Evolutionary conservation across 2,329 filamentous ascomycete genomes (phyloP).

Genomic region (Lachnellula subtilissima): DNA sequence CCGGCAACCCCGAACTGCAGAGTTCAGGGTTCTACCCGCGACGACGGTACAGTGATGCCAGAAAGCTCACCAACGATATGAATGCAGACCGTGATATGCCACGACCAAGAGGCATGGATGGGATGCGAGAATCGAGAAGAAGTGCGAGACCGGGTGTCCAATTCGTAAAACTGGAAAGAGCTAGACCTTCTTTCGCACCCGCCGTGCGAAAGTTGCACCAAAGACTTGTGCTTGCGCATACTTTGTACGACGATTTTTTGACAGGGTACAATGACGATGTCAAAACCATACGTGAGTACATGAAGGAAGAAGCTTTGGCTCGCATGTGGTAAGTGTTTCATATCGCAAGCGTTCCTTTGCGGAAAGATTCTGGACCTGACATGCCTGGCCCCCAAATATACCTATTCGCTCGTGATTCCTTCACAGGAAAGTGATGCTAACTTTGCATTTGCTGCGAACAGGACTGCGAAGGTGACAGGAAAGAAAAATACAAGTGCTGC

Average conservation of each 20-base stretch:
- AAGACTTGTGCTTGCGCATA: background rate
- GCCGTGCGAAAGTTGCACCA: background rate
- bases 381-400: too few species aligned
- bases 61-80: background rate
- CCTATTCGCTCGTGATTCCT: too few species aligned
- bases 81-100: background rate
- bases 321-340: background rate
- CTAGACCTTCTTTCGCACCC: background rate
- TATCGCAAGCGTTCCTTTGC: too few species aligned
- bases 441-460: background rate
- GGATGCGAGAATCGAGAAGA: background rate
- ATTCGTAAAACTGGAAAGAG: background rate
- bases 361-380: too few species aligned
- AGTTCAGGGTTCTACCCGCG: background rate
- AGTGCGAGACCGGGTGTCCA: background rate
- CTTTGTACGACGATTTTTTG: background rate
- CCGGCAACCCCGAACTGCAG: background rate
- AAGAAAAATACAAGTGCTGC: background rate
- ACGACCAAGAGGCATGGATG: background rate
- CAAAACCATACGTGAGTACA: background rate
- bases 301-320: background rate
- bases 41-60: background rate
- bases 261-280: background rate
- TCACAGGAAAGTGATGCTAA: too few species aligned
- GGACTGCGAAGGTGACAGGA: background rate